Conservation (phyloP, 2,329 filamentous ascomycete species). For the Pleomassaria siparia region DNA sequence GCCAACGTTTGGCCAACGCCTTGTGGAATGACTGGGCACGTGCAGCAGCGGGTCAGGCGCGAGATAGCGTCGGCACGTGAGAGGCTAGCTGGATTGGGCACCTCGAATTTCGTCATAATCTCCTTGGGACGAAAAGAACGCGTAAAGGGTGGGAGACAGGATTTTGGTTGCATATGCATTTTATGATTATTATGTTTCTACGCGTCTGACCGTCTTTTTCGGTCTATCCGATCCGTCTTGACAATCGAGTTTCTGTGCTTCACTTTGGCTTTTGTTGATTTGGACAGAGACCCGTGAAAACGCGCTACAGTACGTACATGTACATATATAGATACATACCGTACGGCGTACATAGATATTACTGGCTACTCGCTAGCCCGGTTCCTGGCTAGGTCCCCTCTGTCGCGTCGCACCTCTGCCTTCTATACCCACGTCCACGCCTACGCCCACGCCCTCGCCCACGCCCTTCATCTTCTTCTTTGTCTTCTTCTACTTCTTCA, state of each 20-base stretch:
- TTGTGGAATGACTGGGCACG: background rate
- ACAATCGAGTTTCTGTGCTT: too few relatives aligned
- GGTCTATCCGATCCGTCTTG: too few relatives aligned
- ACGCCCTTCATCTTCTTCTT: slow-evolving; percentile 3
- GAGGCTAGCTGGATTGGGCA: background rate
- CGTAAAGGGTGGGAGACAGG: background rate
- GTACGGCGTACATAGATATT: too few relatives aligned
- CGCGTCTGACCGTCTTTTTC: too few relatives aligned
- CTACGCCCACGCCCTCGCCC: background rate
- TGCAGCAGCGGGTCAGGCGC: background rate
- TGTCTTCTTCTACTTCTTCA: background rate
- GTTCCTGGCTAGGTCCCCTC: background rate
- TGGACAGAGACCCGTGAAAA: too few relatives aligned
- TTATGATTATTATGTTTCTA: too few relatives aligned
- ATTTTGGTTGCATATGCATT: too few relatives aligned
- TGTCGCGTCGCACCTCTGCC: slow-evolving; percentile 4
- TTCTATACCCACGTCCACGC: background rate
- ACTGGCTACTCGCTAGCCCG: background rate
- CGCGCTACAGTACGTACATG: too few relatives aligned
- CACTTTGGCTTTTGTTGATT: too few relatives aligned
- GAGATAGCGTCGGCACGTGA: background rate
- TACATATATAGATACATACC: too few relatives aligned
- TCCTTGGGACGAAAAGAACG: background rate
- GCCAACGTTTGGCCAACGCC: background rate
- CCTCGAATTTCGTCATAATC: background rate